Conservation (phyloP, 495 filamentous ascomycete genomes). For the Penicillium taxi region DNA sequence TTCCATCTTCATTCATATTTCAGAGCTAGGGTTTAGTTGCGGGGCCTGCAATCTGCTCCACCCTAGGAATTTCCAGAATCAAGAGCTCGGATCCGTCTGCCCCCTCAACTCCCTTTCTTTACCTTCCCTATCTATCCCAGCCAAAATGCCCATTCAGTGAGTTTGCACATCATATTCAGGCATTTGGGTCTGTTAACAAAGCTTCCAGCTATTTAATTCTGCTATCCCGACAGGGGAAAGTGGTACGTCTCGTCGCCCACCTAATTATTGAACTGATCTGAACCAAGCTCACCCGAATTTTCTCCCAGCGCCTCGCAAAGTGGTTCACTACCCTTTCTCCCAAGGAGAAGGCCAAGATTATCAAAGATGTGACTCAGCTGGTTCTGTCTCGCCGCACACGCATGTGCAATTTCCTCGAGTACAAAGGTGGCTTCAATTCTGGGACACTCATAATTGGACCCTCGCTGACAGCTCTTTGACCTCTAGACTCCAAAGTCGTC, state of each 20-base stretch:
- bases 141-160: constrained; percentile 55
- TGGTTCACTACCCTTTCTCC: constrained; percentile 99
- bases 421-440: constrained; percentile 63
- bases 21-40: constrained; percentile 21
- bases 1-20: background rate
- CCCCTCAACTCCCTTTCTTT: constrained; percentile 15
- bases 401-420: constrained; percentile 99
- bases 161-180: constrained; percentile 2
- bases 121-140: constrained; percentile 1
- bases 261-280: constrained; percentile 21
- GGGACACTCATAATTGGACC: constrained; percentile 2
- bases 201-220: constrained; percentile 83
- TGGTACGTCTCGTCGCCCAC: constrained; percentile 57
- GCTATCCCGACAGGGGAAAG: constrained; percentile 96
- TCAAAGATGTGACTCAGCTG: constrained; percentile 98
- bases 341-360: constrained; percentile 98
- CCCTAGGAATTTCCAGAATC: constrained; percentile 36
- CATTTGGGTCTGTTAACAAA: background rate
- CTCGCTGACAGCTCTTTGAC: constrained; percentile 8
- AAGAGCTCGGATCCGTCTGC: constrained; percentile 23
- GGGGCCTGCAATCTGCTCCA: constrained; percentile 27
- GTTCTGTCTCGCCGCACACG: constrained; percentile 90
- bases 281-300: constrained; percentile 25
- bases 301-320: constrained; percentile 83
- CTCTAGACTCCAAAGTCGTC: constrained; percentile 86